Evolutionary conservation across 1,284 basidiomycete genomes (phyloP), one percentile per base, ranked within the genome.

Genomic region (Ceratobasidium papillatum): DNA sequence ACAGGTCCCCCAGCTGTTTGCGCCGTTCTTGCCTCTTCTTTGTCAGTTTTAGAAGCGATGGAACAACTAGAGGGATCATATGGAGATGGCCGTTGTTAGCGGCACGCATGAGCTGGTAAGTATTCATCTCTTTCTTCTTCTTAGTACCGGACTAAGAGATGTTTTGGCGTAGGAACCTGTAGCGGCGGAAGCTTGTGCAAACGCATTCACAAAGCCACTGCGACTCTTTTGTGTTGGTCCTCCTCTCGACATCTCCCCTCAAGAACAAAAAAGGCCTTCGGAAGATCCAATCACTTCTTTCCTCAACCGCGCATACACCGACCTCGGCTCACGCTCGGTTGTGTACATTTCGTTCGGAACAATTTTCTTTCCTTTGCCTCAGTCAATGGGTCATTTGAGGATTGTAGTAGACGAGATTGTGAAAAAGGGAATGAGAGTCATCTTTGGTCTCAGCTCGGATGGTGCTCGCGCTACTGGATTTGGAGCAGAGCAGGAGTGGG

Each of bases 281-380:
- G 8, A 11, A 25, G 25, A 52, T 27, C 27, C 47, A 51, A 38
- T 51, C 7, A 47, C 11, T n/a, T 12, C 11, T 7, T 66, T 66
- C 63, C 63, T 66, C 1, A 45, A 66, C 47, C 8, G 32, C 12
- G 63, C 63, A 66, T 66, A 66, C 25, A n/a, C 45, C 4, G 63
- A 66, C 3, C 27, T 30, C 27, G 45, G 63, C 2, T 12, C 63
- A 2, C 43, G 51, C 25, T 66, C 63, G 17, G 47, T 66, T 27
- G 47, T 66, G 1, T 66, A 66, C 34, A 34, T 66, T 5, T 17
- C 63, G 2, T 52, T 52, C n/a, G 63, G 63, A 25, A 49, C 63
- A 1, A 66, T 66, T 2, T 66, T 49, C 12, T 66, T 66, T 27
- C 63, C 63, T 3, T 45, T 52, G n/a, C 32, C 63, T 4, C 30